phyloP scores from a whole-genome alignment of 192 early-diverging fungal genomes.

The Chytriomyces hyalinus region DNA sequence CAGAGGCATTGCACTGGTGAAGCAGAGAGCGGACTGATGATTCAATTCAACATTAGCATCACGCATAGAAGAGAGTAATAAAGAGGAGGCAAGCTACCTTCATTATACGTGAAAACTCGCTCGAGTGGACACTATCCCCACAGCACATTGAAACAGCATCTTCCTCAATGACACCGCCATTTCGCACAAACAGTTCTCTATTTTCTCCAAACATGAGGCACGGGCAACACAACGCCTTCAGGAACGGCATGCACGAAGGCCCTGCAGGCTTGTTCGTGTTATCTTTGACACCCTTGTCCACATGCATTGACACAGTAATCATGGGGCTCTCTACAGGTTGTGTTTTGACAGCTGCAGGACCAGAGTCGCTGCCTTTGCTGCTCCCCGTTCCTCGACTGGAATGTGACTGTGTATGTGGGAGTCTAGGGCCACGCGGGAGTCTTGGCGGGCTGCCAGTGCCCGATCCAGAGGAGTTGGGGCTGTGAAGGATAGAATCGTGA shows the following conservation, averaged over 20 bases:
- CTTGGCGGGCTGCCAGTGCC: too few relatives aligned
- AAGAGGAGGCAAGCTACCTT: background rate
- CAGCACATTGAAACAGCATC: background rate
- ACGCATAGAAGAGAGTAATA: background rate
- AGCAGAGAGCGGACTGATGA: slow-evolving; percentile 9
- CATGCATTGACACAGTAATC: background rate
- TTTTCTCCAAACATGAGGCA: slow-evolving; percentile 19
- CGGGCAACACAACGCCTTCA: slow-evolving; percentile 3
- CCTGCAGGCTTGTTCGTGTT: too few relatives aligned
- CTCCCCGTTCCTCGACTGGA: background rate
- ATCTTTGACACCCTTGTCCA: too few relatives aligned
- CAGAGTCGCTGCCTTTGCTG: background rate
- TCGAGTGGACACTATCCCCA: background rate
- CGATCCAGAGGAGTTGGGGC: too few relatives aligned
- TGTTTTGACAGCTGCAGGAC: background rate
- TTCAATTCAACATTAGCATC: background rate
- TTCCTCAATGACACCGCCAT: slow-evolving; percentile 2
- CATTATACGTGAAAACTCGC: slow-evolving; percentile 14
- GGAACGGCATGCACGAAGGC: background rate
- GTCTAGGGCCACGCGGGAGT: too few relatives aligned
- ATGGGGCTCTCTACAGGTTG: background rate
- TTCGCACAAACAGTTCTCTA: slow-evolving; percentile 24
- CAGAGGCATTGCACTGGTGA: background rate
- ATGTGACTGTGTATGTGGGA: too few relatives aligned
- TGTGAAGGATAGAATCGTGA: too few relatives aligned